Conservation (phyloP, 1,284 basidiomycete genomes). For the Sparassis latifolia region DNA sequence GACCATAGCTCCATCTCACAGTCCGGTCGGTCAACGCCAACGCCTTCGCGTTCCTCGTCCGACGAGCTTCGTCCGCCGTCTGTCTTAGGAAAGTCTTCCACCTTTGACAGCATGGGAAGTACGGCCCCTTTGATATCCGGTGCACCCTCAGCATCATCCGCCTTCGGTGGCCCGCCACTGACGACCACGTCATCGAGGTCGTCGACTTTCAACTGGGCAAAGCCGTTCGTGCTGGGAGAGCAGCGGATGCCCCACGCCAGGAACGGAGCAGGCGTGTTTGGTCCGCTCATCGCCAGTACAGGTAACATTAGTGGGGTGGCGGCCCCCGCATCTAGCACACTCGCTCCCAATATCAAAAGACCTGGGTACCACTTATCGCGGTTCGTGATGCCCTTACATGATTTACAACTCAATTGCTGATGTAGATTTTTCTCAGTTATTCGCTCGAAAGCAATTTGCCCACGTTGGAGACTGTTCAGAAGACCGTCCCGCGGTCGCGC, state of each 20-base stretch:
- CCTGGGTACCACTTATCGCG: slow-evolving; percentile 65
- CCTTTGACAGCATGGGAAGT: neutral
- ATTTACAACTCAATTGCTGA: neutral
- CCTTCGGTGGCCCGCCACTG: slow-evolving; percentile 7
- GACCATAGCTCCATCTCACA: slow-evolving; percentile 21
- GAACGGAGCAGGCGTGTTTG: slow-evolving; percentile 64
- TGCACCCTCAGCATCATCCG: neutral
- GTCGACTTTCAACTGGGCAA: slow-evolving; percentile 11
- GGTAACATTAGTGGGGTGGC: slow-evolving; percentile 58
- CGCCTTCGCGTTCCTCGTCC: slow-evolving; percentile 17
- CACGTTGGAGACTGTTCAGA: slow-evolving; percentile 2
- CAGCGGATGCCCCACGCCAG: slow-evolving; percentile 36
- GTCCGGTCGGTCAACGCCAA: slow-evolving; percentile 7
- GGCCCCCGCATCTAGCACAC: slow-evolving; percentile 44
- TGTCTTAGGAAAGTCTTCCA: neutral
- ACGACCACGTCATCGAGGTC: slow-evolving; percentile 2
- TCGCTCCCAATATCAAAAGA: slow-evolving; percentile 62
- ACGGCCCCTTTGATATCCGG: neutral
- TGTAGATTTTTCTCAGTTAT: slow-evolving; percentile 13
- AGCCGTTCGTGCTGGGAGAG: neutral
- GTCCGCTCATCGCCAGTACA: slow-evolving; percentile 67
- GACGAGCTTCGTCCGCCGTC: slow-evolving; percentile 15
- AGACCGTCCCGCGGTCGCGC: slow-evolving; percentile 14
- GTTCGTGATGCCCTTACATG: slow-evolving; percentile 26
- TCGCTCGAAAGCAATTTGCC: slow-evolving; percentile 21